Conservation (phyloP, 441 rosid genomes). For the Daphne laureola region DNA sequence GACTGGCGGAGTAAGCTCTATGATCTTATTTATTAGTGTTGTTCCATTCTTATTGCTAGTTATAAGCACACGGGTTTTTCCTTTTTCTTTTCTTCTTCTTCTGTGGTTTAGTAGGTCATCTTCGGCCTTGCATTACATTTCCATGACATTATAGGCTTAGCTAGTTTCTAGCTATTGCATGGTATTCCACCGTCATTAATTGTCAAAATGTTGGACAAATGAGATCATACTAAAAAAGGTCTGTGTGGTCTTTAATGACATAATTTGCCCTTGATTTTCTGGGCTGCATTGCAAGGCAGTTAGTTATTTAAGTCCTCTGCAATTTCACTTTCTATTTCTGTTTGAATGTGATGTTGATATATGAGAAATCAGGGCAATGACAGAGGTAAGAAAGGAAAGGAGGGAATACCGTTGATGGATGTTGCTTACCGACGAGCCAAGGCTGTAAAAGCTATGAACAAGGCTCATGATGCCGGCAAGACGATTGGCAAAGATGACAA, state of each 20-base stretch:
- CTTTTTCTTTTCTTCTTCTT: too few relatives aligned
- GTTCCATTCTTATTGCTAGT: too few relatives aligned
- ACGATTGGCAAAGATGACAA: constrained; percentile 37
- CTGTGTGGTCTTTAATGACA: too few relatives aligned
- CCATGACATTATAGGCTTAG: not conserved
- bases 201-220: not conserved
- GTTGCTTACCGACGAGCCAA: constrained; percentile 89
- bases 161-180: not conserved
- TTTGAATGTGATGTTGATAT: constrained; percentile 8
- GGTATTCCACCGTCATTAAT: not conserved
- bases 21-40: not conserved
- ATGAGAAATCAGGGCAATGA: constrained; percentile 33
- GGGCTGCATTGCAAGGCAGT: constrained; percentile 3
- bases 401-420: constrained; percentile 65
- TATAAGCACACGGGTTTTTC: too few relatives aligned
- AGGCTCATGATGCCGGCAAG: constrained; percentile 71
- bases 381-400: constrained; percentile 49
- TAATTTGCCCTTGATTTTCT: not conserved
- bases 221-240: too few relatives aligned
- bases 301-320: not conserved
- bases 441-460: constrained; percentile 74
- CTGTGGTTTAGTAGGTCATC: too few relatives aligned
- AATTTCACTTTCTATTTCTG: not conserved
- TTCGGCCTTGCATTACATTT: too few relatives aligned
- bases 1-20: constrained; percentile 30